A percentile compares a stretch with the other conserved stretches of the same genome.
Evolutionary conservation across 805 yeast species (phyloP).

Genomic region (Torulaspora indica): DNA sequence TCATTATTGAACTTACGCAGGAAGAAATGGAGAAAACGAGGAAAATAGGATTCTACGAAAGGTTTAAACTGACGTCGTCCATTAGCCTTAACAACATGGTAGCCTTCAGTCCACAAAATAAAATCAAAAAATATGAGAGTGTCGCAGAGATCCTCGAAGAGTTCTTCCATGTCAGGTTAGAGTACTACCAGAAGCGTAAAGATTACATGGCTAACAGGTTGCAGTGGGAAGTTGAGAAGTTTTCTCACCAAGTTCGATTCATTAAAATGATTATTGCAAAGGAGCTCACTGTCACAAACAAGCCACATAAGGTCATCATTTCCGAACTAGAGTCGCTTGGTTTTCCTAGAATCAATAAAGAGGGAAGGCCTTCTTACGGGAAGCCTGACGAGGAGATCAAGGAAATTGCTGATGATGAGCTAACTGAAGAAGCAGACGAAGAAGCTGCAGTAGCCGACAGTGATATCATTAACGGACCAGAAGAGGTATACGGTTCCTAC

Average conservation of each 20-base stretch:
- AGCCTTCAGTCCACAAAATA: slow-evolving; percentile 86
- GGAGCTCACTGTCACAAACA: slow-evolving; percentile 66
- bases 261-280: slow-evolving; percentile 83
- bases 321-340: slow-evolving; percentile 56
- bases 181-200: slow-evolving; percentile 85
- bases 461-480: slow-evolving; percentile 40
- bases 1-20: slow-evolving; percentile 64
- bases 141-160: slow-evolving; percentile 77
- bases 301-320: slow-evolving; percentile 60
- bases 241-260: slow-evolving; percentile 82
- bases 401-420: slow-evolving; percentile 37
- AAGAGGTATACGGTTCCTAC: slow-evolving; percentile 56
- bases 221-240: slow-evolving; percentile 67
- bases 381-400: slow-evolving; percentile 30
- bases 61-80: slow-evolving; percentile 70
- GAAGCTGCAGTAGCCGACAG: slow-evolving; percentile 36
- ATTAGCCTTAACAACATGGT: slow-evolving; percentile 84
- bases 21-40: slow-evolving; percentile 82
- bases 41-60: slow-evolving; percentile 71
- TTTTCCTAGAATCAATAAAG: slow-evolving; percentile 73
- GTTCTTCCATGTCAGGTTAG: slow-evolving; percentile 80
- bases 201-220: slow-evolving; percentile 66
- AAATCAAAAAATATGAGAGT: slow-evolving; percentile 74
- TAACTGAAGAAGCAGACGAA: slow-evolving; percentile 38
- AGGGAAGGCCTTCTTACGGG: slow-evolving; percentile 58